These are phyloP conservation scores for Polyporus tsugae DNA, from an alignment of 1,284 basidiomycete genomes.

Conservation along the genomic window DNA sequence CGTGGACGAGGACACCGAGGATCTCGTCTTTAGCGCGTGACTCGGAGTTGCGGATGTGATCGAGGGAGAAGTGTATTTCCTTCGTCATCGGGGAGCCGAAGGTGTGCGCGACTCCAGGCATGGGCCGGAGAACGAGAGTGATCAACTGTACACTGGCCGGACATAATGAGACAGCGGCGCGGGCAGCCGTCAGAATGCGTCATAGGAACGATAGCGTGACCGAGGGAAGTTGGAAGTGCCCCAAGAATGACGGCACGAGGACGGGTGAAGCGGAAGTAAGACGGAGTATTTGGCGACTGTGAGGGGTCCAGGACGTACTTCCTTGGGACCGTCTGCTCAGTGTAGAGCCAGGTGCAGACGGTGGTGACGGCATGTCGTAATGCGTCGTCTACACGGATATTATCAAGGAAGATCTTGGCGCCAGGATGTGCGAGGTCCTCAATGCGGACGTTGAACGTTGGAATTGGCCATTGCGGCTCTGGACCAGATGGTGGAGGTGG, in stretches of 20 bases:
- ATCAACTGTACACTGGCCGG: slow-evolving; percentile 33
- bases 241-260: slow-evolving; percentile 17
- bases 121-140: slow-evolving; percentile 44
- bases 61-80: slow-evolving; percentile 75
- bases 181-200: slow-evolving; percentile 22
- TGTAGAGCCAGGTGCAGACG: slow-evolving; percentile 68
- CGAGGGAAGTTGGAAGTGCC: slow-evolving; percentile 3
- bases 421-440: slow-evolving; percentile 70
- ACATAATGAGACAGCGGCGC: slow-evolving; percentile 39
- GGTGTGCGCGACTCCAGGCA: background rate
- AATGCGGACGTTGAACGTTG: slow-evolving; percentile 61
- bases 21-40: slow-evolving; percentile 66
- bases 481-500: slow-evolving; percentile 41
- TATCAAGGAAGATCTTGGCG: slow-evolving; percentile 60
- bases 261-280: slow-evolving; percentile 6
- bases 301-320: slow-evolving; percentile 47
- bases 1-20: slow-evolving; percentile 68
- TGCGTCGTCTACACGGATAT: slow-evolving; percentile 54
- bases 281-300: background rate
- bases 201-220: slow-evolving; percentile 24
- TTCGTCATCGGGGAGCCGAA: slow-evolving; percentile 58
- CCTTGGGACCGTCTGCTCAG: slow-evolving; percentile 59
- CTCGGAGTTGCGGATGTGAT: slow-evolving; percentile 59
- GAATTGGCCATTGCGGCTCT: slow-evolving; percentile 56
- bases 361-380: slow-evolving; percentile 61